A percentile compares a stretch with the other conserved stretches of the same genome.
Conservation (phyloP, 768 basidiomycete genomes). For the Pleurotus tuber-regium region DNA sequence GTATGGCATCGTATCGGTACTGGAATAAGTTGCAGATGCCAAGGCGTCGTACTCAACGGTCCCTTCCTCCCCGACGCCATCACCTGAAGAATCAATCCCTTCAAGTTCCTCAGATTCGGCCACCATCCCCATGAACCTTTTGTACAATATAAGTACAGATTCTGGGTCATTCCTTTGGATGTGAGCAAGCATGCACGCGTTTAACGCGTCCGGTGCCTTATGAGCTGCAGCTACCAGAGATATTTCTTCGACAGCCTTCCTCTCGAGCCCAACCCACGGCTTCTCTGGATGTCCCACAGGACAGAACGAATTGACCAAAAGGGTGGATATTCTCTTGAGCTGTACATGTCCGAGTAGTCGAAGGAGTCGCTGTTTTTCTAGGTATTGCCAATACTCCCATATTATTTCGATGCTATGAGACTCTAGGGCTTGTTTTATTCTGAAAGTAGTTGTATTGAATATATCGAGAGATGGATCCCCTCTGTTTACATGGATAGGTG, state of each 20-base stretch:
- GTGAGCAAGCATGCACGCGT: constrained; percentile 45
- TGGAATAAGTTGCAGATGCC: constrained; percentile 19
- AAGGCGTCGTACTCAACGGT: constrained; percentile 23
- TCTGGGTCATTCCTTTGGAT: constrained; percentile 39
- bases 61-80: constrained; percentile 6
- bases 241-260: constrained; percentile 39
- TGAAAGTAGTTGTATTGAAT: constrained; percentile 31
- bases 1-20: constrained; percentile 13
- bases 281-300: constrained; percentile 3
- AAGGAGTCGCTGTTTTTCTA: constrained; percentile 42
- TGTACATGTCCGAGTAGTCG: constrained; percentile 43
- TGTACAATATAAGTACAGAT: constrained; percentile 44
- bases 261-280: constrained; percentile 25
- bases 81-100: constrained; percentile 15
- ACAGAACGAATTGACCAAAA: constrained; percentile 28
- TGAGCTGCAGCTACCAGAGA: constrained; percentile 46
- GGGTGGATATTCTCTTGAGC: constrained; percentile 34
- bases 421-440: constrained; percentile 36
- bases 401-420: constrained; percentile 29
- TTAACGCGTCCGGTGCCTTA: constrained; percentile 45
- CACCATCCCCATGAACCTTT: constrained; percentile 28
- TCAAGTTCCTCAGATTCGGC: constrained; percentile 20
- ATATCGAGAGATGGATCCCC: constrained; percentile 18
- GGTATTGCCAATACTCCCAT: constrained; percentile 36
- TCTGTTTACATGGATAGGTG: background rate